Evolutionary conservation across 2,329 filamentous ascomycete genomes (phyloP), one percentile per base, ranked within the genome.

Genomic region (Hymenoscyphus infarciens): DNA sequence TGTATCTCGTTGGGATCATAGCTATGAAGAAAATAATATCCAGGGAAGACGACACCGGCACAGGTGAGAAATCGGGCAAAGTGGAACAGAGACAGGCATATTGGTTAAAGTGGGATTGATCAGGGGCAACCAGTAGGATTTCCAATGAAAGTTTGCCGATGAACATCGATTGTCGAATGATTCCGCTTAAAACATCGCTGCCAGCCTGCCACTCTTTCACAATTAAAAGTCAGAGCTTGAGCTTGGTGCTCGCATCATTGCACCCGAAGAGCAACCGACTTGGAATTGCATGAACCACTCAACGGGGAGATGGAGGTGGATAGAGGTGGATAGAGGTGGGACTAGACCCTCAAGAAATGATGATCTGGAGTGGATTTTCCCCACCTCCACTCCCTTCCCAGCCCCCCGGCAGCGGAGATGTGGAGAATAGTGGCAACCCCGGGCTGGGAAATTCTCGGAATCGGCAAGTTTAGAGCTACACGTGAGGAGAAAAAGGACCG

Each of bases 241-340:
- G 42, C 42, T 49, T 49, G 42, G 19, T 11, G 19, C 19, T 49
- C 11, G n/a, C 42, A 22, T 49, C 19, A 22, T 22, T 45, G 16
- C 25, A 29, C 1, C 54, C 60, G 60, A 61, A 16, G n/a, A 57
- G 52, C 29, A 61, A 27, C 60, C 60, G 55, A 29, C 13, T 5
- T n/a, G 29, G 29, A 22, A 38, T 33, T 22, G 39, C 52, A 55
- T 55, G 25, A 55, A 31, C 52, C 52, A 55, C 52, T 31, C 52
- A 55, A 16, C 29, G 29, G 29, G 5, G 27, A 29, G 27, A 29
- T 29, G 27, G 15, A 27, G 27, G 13, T 27, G 52, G 52, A 54
- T 29, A 6, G n/a, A n/a, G n/a, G 25, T 27, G 25, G 25, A 27
- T 27, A 27, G 29, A 16, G 52, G 25, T 55, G 31, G 16, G 5